Evolutionary conservation across 345 rosid species (phyloP), one percentile per base, ranked within the genome.

Genomic region (Populus euphratica): DNA sequence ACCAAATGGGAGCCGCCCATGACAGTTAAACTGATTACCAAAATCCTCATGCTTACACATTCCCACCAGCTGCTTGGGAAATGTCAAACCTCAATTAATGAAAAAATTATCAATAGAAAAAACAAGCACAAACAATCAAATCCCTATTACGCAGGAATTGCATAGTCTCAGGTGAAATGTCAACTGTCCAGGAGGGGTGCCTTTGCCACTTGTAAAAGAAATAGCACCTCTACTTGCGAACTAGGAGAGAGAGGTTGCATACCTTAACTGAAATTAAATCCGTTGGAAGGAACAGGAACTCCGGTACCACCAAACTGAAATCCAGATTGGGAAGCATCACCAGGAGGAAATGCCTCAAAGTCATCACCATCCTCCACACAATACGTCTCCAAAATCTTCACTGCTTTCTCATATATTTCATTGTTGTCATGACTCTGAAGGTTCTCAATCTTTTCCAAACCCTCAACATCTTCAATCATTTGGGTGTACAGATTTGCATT

Each of bases 321-420:
- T 68, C 73, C 77, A 52, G 77, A 59, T 31, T 73, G 73, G 73
- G 77, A 21, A 73, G 68, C 69, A 68, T 79, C 77, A 56, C 74
- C 74, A 33, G 74, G 35, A 62, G 78, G 54, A 44, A 27, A 14
- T 20, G 62, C 12, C 33, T 72, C 76, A 6, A 52, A 20, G 59
- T 79, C 68, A 27, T 79, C 78, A 5, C 75, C 78, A 1, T 79
- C 78, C 29, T 79, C 78, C 70, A 69, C 44, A 78, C 82, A 74
- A 62, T 74, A 79, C 14, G 82, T 69, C 78, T 79, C 82, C 1
- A 79, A 78, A 69, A 74, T 74, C 74, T 69, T 74, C 61, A 69
- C 82, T 69, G 82, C 82, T 74, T 74, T 74, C 62, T 79, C 82
- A 47, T 79, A 74, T 23, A 79, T 79, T 62, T 79, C 82, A 68